Evolutionary conservation across 331 rosid species (phyloP).

Genomic region (Saraca asoca): DNA sequence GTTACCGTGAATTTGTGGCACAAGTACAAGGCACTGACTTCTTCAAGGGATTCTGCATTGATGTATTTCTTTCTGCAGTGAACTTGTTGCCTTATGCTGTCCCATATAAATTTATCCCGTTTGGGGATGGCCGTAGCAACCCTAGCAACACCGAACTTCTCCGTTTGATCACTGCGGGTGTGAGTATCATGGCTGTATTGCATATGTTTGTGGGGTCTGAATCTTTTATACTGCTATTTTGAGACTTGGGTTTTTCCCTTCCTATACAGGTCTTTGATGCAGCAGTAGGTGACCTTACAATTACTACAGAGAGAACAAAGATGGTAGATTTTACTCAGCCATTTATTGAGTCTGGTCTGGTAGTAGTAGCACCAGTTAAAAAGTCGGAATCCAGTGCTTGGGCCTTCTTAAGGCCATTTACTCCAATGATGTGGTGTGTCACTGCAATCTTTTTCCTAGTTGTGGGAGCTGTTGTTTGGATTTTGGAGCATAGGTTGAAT

Average conservation of each 20-base stretch:
- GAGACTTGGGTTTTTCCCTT: constrained; percentile 38
- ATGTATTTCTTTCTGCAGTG: constrained; percentile 84
- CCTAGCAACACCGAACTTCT: constrained; percentile 76
- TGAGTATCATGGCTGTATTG: constrained; percentile 46
- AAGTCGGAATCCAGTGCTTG: constrained; percentile 64
- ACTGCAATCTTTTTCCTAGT: constrained; percentile 62
- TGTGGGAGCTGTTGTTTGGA: constrained; percentile 83
- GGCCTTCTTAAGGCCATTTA: constrained; percentile 80
- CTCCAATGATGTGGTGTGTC: constrained; percentile 63
- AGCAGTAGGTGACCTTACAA: constrained; percentile 78
- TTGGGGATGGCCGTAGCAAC: constrained; percentile 74
- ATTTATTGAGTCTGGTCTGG: constrained; percentile 77
- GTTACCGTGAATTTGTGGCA: constrained; percentile 69
- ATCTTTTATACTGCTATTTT: constrained; percentile 30
- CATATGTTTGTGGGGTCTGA: neutral
- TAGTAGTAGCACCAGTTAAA: constrained; percentile 68
- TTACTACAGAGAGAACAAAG: constrained; percentile 72
- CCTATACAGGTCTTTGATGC: constrained; percentile 64
- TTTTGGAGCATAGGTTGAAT: constrained; percentile 75
- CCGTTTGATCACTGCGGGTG: constrained; percentile 71
- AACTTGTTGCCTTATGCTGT: constrained; percentile 85
- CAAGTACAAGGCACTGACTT: constrained; percentile 57
- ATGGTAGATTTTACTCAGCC: constrained; percentile 91
- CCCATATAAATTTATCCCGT: constrained; percentile 66
- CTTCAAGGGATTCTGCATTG: constrained; percentile 87